Evolutionary conservation across 331 rosid species (phyloP).

Genomic region (Telfairia occidentalis): DNA sequence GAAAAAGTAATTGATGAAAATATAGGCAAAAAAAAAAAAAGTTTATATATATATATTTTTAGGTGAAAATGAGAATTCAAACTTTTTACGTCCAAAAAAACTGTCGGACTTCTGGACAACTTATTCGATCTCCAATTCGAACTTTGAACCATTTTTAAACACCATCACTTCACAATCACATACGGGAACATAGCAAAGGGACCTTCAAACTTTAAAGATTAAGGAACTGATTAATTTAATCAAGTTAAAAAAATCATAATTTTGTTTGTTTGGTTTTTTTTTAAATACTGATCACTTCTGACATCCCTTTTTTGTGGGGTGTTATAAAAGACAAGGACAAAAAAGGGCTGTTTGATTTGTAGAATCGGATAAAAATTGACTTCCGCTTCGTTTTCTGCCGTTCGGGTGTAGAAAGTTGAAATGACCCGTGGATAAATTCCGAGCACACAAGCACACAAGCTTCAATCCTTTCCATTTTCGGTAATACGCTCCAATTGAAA

Average conservation of each 20-base stretch:
- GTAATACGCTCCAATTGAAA: neutral
- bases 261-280: too few relatives aligned
- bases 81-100: too few relatives aligned
- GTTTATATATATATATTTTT: too few relatives aligned
- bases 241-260: neutral
- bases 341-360: neutral
- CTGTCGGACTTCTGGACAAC: neutral
- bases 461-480: neutral
- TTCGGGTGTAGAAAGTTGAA: neutral
- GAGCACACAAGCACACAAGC: constrained; percentile 18
- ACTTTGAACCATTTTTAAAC: neutral
- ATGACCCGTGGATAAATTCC: neutral
- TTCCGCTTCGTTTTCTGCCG: neutral
- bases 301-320: neutral
- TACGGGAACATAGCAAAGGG: neutral
- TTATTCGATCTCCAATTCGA: neutral
- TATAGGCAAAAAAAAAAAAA: too few relatives aligned
- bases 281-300: neutral
- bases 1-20: too few relatives aligned
- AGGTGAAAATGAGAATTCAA: too few relatives aligned
- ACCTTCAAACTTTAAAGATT: neutral
- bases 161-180: neutral
- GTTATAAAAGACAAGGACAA: neutral
- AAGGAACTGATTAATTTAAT: neutral
- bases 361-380: neutral